These are phyloP conservation scores for Cadophora luteo-olivacea DNA, from an alignment of 2,329 filamentous ascomycete species.

Conservation along the genomic window DNA sequence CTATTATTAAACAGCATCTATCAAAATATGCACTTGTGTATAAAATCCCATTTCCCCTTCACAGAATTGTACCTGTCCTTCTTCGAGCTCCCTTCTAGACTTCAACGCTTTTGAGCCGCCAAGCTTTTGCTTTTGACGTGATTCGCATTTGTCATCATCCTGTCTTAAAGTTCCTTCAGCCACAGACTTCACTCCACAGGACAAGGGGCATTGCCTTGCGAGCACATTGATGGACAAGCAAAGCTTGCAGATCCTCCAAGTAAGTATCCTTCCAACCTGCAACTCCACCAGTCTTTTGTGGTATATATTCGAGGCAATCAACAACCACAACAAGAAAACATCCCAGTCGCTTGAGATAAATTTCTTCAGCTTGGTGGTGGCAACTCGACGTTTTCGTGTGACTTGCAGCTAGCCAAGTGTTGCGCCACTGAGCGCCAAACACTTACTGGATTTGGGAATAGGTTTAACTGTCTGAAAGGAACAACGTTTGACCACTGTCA, in stretches of 20 bases:
- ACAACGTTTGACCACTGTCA: neutral
- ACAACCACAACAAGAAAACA: neutral
- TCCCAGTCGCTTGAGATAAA: neutral
- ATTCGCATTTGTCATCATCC: neutral
- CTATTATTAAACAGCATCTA: no score
- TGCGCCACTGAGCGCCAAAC: neutral
- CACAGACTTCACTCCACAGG: neutral
- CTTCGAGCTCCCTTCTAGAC: neutral
- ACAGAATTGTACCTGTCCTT: neutral
- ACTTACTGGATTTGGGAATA: neutral
- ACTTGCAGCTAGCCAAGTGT: neutral
- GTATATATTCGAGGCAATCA: neutral
- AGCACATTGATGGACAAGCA: neutral
- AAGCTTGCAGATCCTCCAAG: neutral
- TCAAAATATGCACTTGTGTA: no score
- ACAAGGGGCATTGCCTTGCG: neutral
- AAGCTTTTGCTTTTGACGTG: neutral
- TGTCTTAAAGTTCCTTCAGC: no score
- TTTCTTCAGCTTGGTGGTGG: conserved; percentile 3
- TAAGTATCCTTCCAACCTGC: neutral
- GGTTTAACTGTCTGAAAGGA: neutral
- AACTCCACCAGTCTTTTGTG: neutral
- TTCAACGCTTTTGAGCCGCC: neutral
- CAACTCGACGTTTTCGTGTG: neutral
- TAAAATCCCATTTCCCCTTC: neutral